Percentiles rank a stretch among this genome's conserved stretches.
These are phyloP conservation scores for Pholiota adiposa DNA, from an alignment of 1,284 basidiomycete species.

Conservation along the genomic window DNA sequence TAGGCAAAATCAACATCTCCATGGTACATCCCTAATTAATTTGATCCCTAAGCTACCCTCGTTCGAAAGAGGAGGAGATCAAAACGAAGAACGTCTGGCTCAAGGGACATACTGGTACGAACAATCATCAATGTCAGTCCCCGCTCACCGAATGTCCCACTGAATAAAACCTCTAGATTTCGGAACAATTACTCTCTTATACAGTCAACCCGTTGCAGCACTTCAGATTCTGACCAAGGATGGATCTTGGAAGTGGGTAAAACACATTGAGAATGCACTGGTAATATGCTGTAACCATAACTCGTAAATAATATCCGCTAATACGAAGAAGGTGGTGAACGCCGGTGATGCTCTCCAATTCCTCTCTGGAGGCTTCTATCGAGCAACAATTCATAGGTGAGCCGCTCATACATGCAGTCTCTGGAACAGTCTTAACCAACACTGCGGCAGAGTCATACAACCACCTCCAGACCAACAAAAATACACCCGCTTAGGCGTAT, in stretches of 20 bases:
- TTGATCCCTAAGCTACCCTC: slow-evolving; percentile 31
- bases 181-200: slow-evolving; percentile 62
- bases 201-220: slow-evolving; percentile 62
- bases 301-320: not conserved
- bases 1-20: slow-evolving; percentile 24
- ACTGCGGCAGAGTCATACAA: slow-evolving; percentile 32
- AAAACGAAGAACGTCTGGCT: slow-evolving; percentile 64
- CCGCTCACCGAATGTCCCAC: too few relatives aligned
- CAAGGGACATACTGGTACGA: slow-evolving; percentile 62
- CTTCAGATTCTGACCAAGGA: slow-evolving; percentile 59
- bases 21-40: not conserved
- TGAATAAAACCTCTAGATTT: slow-evolving; percentile 43
- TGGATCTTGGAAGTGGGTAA: slow-evolving; percentile 61
- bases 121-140: too few relatives aligned
- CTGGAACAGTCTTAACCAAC: not conserved
- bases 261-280: slow-evolving; percentile 61
- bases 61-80: slow-evolving; percentile 55
- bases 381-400: slow-evolving; percentile 44
- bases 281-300: slow-evolving; percentile 33
- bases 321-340: slow-evolving; percentile 38
- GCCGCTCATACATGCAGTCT: not conserved
- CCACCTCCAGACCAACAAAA: slow-evolving; percentile 37
- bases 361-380: slow-evolving; percentile 51
- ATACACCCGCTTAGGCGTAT: slow-evolving; percentile 35
- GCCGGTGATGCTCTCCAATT: slow-evolving; percentile 61